A percentile compares a stretch with the other conserved stretches of the same genome.
Conservation (phyloP, 2,329 filamentous ascomycete genomes). For the Chalara sp. region DNA sequence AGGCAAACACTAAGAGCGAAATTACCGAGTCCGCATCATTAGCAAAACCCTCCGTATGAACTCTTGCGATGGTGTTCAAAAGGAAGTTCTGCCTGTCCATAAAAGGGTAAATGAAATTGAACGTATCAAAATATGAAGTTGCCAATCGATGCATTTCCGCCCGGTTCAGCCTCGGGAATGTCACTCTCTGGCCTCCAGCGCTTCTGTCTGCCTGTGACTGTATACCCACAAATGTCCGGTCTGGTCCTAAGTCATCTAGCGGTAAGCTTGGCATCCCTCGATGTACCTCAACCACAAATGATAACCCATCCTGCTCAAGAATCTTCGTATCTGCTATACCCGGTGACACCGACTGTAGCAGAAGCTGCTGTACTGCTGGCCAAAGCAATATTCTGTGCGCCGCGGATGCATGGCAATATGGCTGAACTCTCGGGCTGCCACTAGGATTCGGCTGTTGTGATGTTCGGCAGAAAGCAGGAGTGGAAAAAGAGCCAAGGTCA, state of each 20-base stretch:
- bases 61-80: slow-evolving; percentile 36
- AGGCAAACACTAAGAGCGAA: slow-evolving; percentile 48
- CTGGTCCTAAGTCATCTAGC: slow-evolving; percentile 13
- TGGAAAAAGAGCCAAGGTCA: slow-evolving; percentile 17
- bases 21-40: slow-evolving; percentile 44
- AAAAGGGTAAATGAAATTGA: slow-evolving; percentile 49
- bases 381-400: slow-evolving; percentile 48
- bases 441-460: slow-evolving; percentile 13
- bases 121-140: slow-evolving; percentile 51
- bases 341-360: slow-evolving; percentile 29
- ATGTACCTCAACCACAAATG: slow-evolving; percentile 29
- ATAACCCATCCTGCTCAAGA: slow-evolving; percentile 31
- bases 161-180: slow-evolving; percentile 33
- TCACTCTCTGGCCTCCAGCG: slow-evolving; percentile 19
- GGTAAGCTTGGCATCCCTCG: slow-evolving; percentile 16
- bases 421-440: slow-evolving; percentile 7
- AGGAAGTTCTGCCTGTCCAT: slow-evolving; percentile 36
- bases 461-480: slow-evolving; percentile 6
- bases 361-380: slow-evolving; percentile 35
- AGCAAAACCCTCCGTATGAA: slow-evolving; percentile 42
- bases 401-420: slow-evolving; percentile 26
- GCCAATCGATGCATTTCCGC: slow-evolving; percentile 43
- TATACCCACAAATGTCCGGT: slow-evolving; percentile 23
- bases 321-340: slow-evolving; percentile 28
- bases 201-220: slow-evolving; percentile 23